Percentiles rank a stretch among this genome's conserved stretches.
phyloP scores from a whole-genome alignment of 495 filamentous ascomycete species.

The Tuber calosporum region DNA sequence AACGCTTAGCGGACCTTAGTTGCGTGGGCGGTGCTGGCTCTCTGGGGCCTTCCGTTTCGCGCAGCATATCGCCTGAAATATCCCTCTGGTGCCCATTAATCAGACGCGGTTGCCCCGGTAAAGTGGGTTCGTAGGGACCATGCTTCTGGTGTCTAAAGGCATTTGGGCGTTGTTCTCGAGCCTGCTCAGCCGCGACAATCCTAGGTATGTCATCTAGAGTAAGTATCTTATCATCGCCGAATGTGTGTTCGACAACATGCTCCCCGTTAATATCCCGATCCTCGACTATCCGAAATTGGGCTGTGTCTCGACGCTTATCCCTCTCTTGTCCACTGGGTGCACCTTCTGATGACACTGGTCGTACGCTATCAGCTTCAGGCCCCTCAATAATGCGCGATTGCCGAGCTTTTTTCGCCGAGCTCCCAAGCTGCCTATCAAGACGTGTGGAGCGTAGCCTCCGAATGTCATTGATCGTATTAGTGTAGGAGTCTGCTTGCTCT shows the following conservation, averaged over 20 bases:
- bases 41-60: slow-evolving; percentile 43
- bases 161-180: slow-evolving; percentile 81
- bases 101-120: slow-evolving; percentile 58
- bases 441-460: slow-evolving; percentile 82
- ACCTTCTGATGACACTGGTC: slow-evolving; percentile 65
- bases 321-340: slow-evolving; percentile 19
- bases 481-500: slow-evolving; percentile 63
- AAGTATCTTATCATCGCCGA: slow-evolving; percentile 83
- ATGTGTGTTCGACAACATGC: slow-evolving; percentile 64
- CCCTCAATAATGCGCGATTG: slow-evolving; percentile 90
- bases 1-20: slow-evolving; percentile 58
- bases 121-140: slow-evolving; percentile 58
- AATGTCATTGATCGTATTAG: slow-evolving; percentile 94
- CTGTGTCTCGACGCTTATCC: slow-evolving; percentile 39
- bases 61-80: slow-evolving; percentile 58
- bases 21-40: slow-evolving; percentile 48
- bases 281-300: slow-evolving; percentile 68
- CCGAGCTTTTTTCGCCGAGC: slow-evolving; percentile 79
- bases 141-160: slow-evolving; percentile 69
- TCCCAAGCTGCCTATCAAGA: slow-evolving; percentile 86
- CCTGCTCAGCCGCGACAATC: slow-evolving; percentile 92
- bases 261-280: slow-evolving; percentile 71
- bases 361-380: slow-evolving; percentile 66
- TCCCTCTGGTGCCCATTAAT: slow-evolving; percentile 71
- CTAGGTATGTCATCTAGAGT: slow-evolving; percentile 96